A percentile compares a stretch with the other conserved stretches of the same genome.
Conservation (phyloP, 805 yeast species). For the Kodamaea hsintzibuensis region DNA sequence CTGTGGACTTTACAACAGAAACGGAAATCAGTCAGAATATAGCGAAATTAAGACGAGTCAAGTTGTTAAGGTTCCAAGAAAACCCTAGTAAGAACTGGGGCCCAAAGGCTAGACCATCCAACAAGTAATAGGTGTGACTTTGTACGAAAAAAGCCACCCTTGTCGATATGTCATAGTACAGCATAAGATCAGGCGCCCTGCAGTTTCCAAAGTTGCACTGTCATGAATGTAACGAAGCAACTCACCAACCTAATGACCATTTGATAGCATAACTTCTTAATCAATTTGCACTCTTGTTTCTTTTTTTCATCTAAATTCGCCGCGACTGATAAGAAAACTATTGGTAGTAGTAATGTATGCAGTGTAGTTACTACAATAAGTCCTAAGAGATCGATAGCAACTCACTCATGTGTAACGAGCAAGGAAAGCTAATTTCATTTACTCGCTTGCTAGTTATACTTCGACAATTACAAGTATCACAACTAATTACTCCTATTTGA, state of each 20-base stretch:
- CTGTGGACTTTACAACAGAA: constrained; percentile 58
- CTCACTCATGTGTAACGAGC: too few relatives aligned
- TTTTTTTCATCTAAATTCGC: too few relatives aligned
- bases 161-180: background rate
- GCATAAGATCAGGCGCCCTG: background rate
- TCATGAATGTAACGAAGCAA: background rate
- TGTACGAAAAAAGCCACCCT: too few relatives aligned
- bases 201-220: background rate
- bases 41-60: constrained; percentile 65
- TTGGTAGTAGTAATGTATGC: too few relatives aligned
- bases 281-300: background rate
- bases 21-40: constrained; percentile 59
- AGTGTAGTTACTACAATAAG: too few relatives aligned
- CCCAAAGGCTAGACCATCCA: constrained; percentile 77
- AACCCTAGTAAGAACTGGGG: constrained; percentile 98
- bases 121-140: constrained; percentile 6
- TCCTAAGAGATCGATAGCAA: too few relatives aligned
- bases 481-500: background rate
- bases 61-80: constrained; percentile 84
- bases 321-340: too few relatives aligned
- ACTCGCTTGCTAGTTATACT: too few relatives aligned
- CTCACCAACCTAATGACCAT: background rate
- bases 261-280: background rate
- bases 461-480: too few relatives aligned
- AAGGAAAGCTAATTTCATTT: too few relatives aligned